Evolutionary conservation across 2,329 filamentous ascomycete genomes (phyloP), one percentile per base, ranked within the genome.

Genomic region (Aureobasidium sp.): DNA sequence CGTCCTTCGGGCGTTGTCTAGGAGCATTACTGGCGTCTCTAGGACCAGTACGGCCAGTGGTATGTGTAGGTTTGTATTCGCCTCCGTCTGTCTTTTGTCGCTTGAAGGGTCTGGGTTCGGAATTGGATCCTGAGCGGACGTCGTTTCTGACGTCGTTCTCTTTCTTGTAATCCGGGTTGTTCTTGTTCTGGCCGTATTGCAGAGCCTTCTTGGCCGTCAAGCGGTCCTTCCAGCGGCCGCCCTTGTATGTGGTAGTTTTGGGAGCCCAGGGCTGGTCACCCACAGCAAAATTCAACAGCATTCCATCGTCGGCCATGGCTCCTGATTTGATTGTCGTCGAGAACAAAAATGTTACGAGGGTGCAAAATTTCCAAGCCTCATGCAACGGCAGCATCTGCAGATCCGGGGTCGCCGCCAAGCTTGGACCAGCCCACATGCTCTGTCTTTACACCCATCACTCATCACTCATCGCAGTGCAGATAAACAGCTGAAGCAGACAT

Each of bases 161-260:
- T 25, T 32, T 34, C 37, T 54, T 54, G 44, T 47, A 27, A 29
- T 44, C 38, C 12, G 38, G 30, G 25, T 48, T 45, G 40, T 27
- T 53, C 56, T 66, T 75, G 57, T 72, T 77, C 56, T 74, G 69
- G 61, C 74, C 75, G 63, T 78, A 74, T 61, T 76, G 74, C 16
- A 78, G 76, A 56, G 78, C 76, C 68, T 86, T 86, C 70, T 90
- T 86, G 30, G 90, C 90, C 53, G 83, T 85, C 56, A 91, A 78
- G 57, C 93, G 81, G 66, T 95, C 90, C 65, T 87, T 86, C 93
- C 93, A 98, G 62, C 82, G 81, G n/a, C 93, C 93, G 61, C 93
- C 93, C 67, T 86, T 93, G 69, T 94, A 88, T 52, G 74, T 78
- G 3, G 75, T 71, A 60, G 77, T 76, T 77, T 79, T 75, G 11